These are phyloP conservation scores for Cubamyces lactineus DNA, from an alignment of 768 basidiomycete genomes.

Conservation along the genomic window DNA sequence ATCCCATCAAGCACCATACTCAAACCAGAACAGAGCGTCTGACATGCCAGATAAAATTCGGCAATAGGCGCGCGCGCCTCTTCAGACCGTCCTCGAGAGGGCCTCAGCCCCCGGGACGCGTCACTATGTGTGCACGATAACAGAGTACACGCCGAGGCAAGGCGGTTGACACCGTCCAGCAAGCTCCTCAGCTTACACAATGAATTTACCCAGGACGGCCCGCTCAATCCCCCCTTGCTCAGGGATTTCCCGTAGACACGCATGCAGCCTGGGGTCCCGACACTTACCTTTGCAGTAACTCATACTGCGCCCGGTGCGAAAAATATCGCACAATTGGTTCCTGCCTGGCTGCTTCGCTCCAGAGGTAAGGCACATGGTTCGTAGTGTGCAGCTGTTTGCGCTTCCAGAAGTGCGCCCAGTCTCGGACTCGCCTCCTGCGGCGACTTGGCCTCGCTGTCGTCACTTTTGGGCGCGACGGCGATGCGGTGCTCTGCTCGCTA, in stretches of 20 bases:
- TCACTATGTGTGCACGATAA: not conserved
- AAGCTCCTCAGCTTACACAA: not conserved
- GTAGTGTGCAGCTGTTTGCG: conserved; percentile 19
- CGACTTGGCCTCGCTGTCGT: conserved; percentile 9
- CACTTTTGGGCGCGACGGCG: conserved; percentile 9
- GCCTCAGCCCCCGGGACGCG: not conserved
- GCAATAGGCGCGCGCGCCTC: conserved; percentile 2
- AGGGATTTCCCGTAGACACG: not conserved
- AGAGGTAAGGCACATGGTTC: conserved; percentile 10
- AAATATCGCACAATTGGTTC: conserved; percentile 7
- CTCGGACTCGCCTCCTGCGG: conserved; percentile 4
- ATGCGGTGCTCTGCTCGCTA: conserved; percentile 12
- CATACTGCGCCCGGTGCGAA: conserved; percentile 23
- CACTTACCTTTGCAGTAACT: conserved; percentile 4
- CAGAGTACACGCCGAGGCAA: not conserved
- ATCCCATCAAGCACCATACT: conserved; percentile 2
- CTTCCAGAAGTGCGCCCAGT: conserved; percentile 17
- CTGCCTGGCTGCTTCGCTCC: conserved; percentile 3
- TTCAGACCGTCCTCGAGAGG: not conserved
- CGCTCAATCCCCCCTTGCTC: conserved; percentile 6
- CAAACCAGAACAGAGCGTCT: conserved; percentile 3
- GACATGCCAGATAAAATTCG: conserved; percentile 13
- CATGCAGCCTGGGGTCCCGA: conserved; percentile 8
- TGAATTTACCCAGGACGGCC: not conserved
- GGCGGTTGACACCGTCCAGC: not conserved